A percentile compares a stretch with the other conserved stretches of the same genome.
These are phyloP conservation scores for Penicillium sp. DNA, from an alignment of 2,329 filamentous ascomycete species.

Conservation along the genomic window DNA sequence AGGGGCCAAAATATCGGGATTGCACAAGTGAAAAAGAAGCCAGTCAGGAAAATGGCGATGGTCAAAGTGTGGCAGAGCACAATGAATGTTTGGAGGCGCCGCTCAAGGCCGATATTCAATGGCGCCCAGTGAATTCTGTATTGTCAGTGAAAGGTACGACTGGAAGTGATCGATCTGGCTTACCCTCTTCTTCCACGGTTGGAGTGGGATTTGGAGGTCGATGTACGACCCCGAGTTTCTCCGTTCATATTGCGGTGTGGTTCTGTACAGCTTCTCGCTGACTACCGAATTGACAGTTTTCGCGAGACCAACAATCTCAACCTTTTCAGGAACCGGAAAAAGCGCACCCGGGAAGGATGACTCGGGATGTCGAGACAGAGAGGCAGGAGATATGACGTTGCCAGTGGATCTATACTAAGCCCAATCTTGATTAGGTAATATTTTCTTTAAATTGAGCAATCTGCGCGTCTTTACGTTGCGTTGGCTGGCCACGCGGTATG, in stretches of 20 bases:
- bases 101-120: slow-evolving; percentile 68
- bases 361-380: neutral
- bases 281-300: too few relatives aligned
- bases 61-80: slow-evolving; percentile 73
- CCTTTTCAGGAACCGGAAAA: too few relatives aligned
- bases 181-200: slow-evolving; percentile 3
- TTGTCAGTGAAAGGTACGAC: neutral
- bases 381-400: slow-evolving; percentile 3
- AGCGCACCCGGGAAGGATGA: neutral
- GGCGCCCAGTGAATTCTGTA: slow-evolving; percentile 80
- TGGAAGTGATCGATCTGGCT: neutral
- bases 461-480: too few relatives aligned
- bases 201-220: slow-evolving; percentile 1
- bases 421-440: slow-evolving; percentile 1
- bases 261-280: neutral
- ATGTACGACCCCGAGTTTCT: neutral
- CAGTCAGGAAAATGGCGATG: slow-evolving; percentile 69
- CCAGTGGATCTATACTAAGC: neutral
- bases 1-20: slow-evolving; percentile 91
- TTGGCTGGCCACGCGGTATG: neutral
- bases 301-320: too few relatives aligned
- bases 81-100: slow-evolving; percentile 75
- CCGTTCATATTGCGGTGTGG: slow-evolving; percentile 3
- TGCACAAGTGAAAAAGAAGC: slow-evolving; percentile 88
- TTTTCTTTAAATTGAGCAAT: too few relatives aligned